These are phyloP conservation scores for Eucalyptus caleyi DNA, from an alignment of 345 rosid species.

Conservation along the genomic window DNA sequence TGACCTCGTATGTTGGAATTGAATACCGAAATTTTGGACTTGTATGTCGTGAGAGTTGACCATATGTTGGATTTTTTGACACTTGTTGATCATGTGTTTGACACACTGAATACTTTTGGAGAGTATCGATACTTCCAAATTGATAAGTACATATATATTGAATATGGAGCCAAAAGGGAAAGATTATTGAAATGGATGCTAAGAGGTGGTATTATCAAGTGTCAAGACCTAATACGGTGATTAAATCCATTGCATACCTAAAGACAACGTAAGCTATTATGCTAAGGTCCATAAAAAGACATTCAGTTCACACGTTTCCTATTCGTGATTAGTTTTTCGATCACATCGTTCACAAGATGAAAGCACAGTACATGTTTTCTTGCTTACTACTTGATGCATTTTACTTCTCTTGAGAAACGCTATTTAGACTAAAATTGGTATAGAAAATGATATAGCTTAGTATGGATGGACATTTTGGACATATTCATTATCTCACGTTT, in stretches of 20 bases:
- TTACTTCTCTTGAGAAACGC: background rate
- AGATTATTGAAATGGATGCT: background rate
- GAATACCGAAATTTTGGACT: accelerated
- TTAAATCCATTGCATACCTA: background rate
- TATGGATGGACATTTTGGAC: background rate
- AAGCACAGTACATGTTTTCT: background rate
- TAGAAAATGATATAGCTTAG: background rate
- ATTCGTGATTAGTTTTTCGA: background rate
- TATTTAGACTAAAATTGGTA: background rate
- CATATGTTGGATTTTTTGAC: accelerated
- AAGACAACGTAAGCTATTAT: background rate
- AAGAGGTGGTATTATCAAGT: background rate
- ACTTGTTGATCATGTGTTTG: too few relatives aligned
- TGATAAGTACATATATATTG: background rate
- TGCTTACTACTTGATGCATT: background rate
- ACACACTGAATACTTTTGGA: accelerated
- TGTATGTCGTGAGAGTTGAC: accelerated
- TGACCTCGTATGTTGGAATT: accelerated
- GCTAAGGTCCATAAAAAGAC: background rate
- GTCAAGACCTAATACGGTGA: background rate
- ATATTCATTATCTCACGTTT: background rate
- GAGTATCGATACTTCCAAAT: accelerated
- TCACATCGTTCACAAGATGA: background rate
- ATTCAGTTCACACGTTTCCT: background rate
- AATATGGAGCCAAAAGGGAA: background rate